Percentiles rank a stretch among this genome's conserved stretches.
Evolutionary conservation across 2,329 filamentous ascomycete species (phyloP).

Genomic region (Penicillium expansum): DNA sequence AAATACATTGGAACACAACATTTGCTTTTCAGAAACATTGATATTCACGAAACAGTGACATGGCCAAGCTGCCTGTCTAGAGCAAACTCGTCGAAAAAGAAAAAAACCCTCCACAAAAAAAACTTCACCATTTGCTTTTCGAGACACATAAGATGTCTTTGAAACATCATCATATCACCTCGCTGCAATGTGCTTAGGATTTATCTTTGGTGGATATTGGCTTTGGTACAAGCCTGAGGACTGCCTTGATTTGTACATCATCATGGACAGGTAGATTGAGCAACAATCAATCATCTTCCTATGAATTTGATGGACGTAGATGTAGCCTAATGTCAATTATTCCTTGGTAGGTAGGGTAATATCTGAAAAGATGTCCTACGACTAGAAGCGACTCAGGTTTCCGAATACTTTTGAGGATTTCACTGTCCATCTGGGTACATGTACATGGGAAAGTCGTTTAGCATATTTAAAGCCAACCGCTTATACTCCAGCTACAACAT

Average conservation of each 20-base stretch:
- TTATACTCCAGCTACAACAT: too few relatives aligned
- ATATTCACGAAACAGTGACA: not conserved
- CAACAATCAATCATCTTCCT: not conserved
- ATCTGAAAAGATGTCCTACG: not conserved
- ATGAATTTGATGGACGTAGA: not conserved
- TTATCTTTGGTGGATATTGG: slow-evolving; percentile 2
- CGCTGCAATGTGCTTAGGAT: not conserved
- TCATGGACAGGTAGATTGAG: not conserved
- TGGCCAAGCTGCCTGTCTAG: not conserved
- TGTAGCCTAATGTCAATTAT: not conserved
- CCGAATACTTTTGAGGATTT: not conserved
- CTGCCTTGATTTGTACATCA: not conserved
- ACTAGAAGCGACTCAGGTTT: not conserved
- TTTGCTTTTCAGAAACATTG: not conserved
- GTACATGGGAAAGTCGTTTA: not conserved
- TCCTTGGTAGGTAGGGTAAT: not conserved
- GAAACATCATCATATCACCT: not conserved
- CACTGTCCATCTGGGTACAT: not conserved
- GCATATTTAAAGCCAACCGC: too few relatives aligned
- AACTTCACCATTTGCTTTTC: not conserved
- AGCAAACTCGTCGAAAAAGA: not conserved
- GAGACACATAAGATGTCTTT: not conserved
- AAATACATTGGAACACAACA: not conserved
- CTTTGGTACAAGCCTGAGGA: not conserved
- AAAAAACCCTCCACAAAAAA: not conserved